Percentiles rank a stretch among this genome's conserved stretches.
Evolutionary conservation across 177 flowering plant species (phyloP).

Genomic region (Telopea speciosissima): DNA sequence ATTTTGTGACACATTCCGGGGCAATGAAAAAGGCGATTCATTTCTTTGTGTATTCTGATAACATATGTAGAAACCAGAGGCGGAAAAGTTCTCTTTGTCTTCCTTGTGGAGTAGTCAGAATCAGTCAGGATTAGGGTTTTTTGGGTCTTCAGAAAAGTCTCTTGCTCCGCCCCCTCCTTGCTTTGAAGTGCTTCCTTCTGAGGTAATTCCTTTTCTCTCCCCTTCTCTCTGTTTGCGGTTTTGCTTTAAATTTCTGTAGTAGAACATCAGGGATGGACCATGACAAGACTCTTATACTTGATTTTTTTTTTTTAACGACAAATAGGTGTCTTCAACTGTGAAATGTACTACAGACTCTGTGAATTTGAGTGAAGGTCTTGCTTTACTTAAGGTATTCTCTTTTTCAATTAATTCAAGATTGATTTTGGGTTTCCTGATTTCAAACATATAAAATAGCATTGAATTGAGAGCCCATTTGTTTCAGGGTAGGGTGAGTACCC

Average conservation of each 20-base stretch:
- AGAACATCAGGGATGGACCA: background rate
- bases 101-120: background rate
- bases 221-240: background rate
- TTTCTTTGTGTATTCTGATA: background rate
- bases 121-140: slow-evolving; percentile 23
- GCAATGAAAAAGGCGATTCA: background rate
- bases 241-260: background rate
- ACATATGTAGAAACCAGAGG: background rate
- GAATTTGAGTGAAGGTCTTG: slow-evolving; percentile 30
- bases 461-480: background rate
- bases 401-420: background rate
- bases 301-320: background rate
- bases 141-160: slow-evolving; percentile 26
- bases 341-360: slow-evolving; percentile 46
- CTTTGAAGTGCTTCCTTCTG: slow-evolving; percentile 48
- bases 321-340: slow-evolving; percentile 32
- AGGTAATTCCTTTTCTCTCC: slow-evolving; percentile 22
- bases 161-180: slow-evolving; percentile 53
- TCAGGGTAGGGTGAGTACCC: slow-evolving; percentile 69
- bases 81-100: background rate
- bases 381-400: slow-evolving; percentile 34
- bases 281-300: background rate
- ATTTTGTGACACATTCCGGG: background rate
- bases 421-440: background rate
- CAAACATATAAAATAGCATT: too few relatives aligned